Evolutionary conservation across 306 rosid genomes (phyloP).

Genomic region (Cucurbita ficifolia): DNA sequence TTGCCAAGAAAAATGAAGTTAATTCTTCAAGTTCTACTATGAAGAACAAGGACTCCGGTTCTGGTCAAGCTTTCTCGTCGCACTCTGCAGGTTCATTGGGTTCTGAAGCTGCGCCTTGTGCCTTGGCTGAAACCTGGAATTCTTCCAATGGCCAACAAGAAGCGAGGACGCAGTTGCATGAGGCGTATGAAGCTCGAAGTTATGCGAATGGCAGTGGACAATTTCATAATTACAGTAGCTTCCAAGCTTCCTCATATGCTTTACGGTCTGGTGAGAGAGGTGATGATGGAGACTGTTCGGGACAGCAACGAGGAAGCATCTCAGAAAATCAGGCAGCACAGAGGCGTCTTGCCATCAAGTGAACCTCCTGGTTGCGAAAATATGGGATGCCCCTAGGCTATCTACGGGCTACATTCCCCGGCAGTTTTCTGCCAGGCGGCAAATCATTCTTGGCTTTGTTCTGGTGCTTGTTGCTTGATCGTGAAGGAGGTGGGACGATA

Average conservation of each 20-base stretch:
- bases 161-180: constrained; percentile 13
- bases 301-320: constrained; percentile 51
- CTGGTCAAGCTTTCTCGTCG: constrained; percentile 54
- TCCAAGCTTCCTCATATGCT: constrained; percentile 44
- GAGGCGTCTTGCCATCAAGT: constrained; percentile 76
- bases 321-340: constrained; percentile 43
- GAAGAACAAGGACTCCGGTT: constrained; percentile 35
- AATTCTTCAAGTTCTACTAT: constrained; percentile 26
- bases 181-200: constrained; percentile 16
- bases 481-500: constrained; percentile 4
- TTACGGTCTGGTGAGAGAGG: constrained; percentile 44
- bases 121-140: constrained; percentile 66
- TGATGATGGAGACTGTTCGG: constrained; percentile 57
- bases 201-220: constrained; percentile 36
- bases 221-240: constrained; percentile 30
- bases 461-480: not conserved
- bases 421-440: constrained; percentile 62
- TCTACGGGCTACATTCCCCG: constrained; percentile 30
- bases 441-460: constrained; percentile 97
- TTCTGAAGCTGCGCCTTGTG: constrained; percentile 56
- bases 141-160: constrained; percentile 45
- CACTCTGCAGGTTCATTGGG: constrained; percentile 75
- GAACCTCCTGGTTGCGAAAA: constrained; percentile 14
- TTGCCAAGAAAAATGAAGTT: constrained; percentile 53
- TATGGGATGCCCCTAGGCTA: constrained; percentile 22